A percentile compares a stretch with the other conserved stretches of the same genome.
Conservation (phyloP, 306 rosid genomes). For the Benincasa hispida region DNA sequence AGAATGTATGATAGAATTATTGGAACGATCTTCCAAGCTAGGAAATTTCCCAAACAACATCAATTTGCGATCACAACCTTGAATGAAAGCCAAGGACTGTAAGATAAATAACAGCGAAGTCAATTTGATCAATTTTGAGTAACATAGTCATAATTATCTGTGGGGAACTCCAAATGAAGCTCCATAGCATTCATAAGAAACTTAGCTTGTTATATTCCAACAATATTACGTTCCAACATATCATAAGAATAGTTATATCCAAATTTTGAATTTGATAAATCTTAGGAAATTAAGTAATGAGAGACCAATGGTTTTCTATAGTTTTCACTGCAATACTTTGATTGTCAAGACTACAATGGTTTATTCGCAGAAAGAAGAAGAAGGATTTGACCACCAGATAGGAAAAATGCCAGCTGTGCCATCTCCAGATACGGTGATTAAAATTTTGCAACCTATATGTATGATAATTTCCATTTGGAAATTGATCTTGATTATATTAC, state of each 20-base stretch:
- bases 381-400: constrained; percentile 66
- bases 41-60: not conserved
- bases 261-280: not conserved
- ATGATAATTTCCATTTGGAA: not conserved
- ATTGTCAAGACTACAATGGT: not conserved
- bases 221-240: not conserved
- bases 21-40: not conserved
- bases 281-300: not conserved
- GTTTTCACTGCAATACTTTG: not conserved
- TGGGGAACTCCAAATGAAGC: not conserved
- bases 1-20: not conserved
- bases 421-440: constrained; percentile 56
- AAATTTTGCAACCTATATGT: not conserved
- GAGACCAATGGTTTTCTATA: not conserved
- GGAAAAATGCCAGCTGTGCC: constrained; percentile 57
- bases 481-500: constrained; percentile 12
- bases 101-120: not conserved
- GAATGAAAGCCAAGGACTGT: not conserved
- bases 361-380: constrained; percentile 55
- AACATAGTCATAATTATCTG: not conserved
- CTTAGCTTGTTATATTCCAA: not conserved
- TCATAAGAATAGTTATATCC: not conserved
- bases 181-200: not conserved
- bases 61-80: not conserved
- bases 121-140: not conserved